A percentile compares a stretch with the other conserved stretches of the same genome.
phyloP scores from a whole-genome alignment of 1,139 yeast genomes.

The Debaryomycetaceae sp. region DNA sequence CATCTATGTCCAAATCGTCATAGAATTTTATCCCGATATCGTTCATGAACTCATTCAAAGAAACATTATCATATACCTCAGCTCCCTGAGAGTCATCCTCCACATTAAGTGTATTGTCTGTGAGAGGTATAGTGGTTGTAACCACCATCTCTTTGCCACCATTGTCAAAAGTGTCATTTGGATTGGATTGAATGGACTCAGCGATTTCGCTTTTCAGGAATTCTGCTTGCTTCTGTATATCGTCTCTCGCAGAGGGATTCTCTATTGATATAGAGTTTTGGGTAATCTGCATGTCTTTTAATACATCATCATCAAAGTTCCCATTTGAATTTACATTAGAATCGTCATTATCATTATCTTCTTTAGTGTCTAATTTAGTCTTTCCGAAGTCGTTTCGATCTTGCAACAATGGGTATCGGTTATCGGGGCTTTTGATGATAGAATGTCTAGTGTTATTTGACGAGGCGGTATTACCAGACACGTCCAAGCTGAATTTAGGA shows the following conservation, averaged over 20 bases:
- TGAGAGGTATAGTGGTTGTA: slow-evolving; percentile 29
- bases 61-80: slow-evolving; percentile 28
- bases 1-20: slow-evolving; percentile 47
- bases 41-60: slow-evolving; percentile 40
- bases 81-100: slow-evolving; percentile 11
- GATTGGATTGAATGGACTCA: too few species aligned
- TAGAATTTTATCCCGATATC: slow-evolving; percentile 51
- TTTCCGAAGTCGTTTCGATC: slow-evolving; percentile 4
- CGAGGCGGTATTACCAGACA: too few species aligned
- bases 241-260: too few species aligned
- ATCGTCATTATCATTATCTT: not conserved
- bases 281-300: too few species aligned
- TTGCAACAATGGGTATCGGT: not conserved
- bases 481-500: too few species aligned
- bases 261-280: too few species aligned
- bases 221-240: too few species aligned
- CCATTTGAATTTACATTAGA: not conserved
- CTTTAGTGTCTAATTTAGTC: too few species aligned
- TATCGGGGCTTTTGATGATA: slow-evolving; percentile 3
- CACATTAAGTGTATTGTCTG: slow-evolving; percentile 15
- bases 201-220: too few species aligned
- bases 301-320: too few species aligned
- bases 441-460: too few species aligned
- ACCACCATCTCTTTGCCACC: slow-evolving; percentile 11
- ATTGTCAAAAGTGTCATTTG: not conserved